These are phyloP conservation scores for Fusarium avenaceum DNA, from an alignment of 2,329 filamentous ascomycete species.

Conservation along the genomic window DNA sequence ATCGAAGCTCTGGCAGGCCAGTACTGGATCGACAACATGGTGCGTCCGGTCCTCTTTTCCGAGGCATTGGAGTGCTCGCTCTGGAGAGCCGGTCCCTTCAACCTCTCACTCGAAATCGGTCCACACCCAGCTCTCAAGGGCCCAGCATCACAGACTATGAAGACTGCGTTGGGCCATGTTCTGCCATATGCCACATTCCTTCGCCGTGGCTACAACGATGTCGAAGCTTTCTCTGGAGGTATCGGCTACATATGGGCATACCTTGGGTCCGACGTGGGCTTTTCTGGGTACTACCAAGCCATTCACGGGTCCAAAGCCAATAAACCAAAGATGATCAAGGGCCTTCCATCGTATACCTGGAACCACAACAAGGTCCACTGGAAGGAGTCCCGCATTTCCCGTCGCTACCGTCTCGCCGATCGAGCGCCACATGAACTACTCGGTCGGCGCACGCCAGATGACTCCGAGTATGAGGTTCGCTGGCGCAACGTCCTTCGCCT, in stretches of 20 bases:
- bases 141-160: background rate
- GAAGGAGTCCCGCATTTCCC: conserved; percentile 8
- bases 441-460: background rate
- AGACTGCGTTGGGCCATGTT: background rate
- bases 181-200: background rate
- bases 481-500: conserved; percentile 1
- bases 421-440: background rate
- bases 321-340: conserved; percentile 1
- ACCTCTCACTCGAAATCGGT: background rate
- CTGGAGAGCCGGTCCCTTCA: background rate
- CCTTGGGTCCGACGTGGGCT: background rate
- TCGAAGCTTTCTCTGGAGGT: background rate
- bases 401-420: background rate
- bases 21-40: conserved; percentile 19
- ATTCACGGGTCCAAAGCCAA: background rate
- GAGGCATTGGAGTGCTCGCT: background rate
- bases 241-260: conserved; percentile 9
- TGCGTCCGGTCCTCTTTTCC: background rate
- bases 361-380: background rate
- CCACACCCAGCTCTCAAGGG: conserved; percentile 7
- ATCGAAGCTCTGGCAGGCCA: background rate
- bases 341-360: background rate
- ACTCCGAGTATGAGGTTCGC: background rate
- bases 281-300: background rate
- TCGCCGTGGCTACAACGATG: background rate